These are phyloP conservation scores for Nicotiana otophora DNA, from an alignment of 257 asterid genomes.

Conservation along the genomic window DNA sequence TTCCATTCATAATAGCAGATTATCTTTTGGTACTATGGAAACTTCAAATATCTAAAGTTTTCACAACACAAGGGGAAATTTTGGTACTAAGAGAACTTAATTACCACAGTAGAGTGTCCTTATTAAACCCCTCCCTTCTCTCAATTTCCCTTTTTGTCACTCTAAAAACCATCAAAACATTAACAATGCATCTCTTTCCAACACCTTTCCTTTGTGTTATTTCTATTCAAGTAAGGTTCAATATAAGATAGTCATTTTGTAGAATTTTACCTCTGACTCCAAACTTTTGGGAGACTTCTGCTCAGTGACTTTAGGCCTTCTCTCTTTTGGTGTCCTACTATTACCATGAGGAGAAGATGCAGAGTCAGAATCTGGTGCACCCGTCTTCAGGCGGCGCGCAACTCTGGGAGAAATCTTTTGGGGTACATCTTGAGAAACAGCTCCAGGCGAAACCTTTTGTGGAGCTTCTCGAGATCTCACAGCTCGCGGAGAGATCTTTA, in stretches of 20 bases:
- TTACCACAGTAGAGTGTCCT: neutral
- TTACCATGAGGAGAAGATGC: constrained; percentile 52
- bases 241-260: neutral
- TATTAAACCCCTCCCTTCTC: neutral
- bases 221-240: neutral
- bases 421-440: constrained; percentile 22
- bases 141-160: neutral
- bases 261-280: constrained; percentile 48
- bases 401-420: constrained; percentile 54
- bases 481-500: constrained; percentile 36
- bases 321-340: constrained; percentile 46
- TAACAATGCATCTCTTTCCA: neutral
- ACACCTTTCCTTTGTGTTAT: neutral
- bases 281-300: constrained; percentile 53
- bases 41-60: neutral
- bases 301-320: constrained; percentile 53
- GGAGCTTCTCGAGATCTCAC: constrained; percentile 26
- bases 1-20: neutral
- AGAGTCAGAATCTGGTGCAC: constrained; percentile 49
- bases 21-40: neutral
- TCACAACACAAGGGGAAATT: neutral
- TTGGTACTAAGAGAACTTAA: neutral
- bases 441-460: constrained; percentile 32
- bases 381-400: constrained; percentile 65
- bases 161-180: neutral